Base-by-base conservation (phyloP, 1,139 yeast species). In the Suhomyces guaymorum region DNA sequence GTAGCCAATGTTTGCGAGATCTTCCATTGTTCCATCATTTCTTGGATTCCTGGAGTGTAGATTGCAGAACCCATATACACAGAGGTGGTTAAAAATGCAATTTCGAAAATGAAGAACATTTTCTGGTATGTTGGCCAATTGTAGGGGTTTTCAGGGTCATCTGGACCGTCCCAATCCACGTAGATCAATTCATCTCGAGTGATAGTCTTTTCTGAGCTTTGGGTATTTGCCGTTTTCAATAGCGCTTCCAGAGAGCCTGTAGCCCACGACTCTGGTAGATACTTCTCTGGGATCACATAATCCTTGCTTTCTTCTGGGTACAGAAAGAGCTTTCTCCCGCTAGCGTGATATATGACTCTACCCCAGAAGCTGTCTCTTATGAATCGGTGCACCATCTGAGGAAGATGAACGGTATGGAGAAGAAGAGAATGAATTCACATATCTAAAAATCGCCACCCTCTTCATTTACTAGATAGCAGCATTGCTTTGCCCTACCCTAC, bases 21-120 rank as follows among this genome's bases (percentile, higher is more conserved):
- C 5, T 59, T 37, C 25, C 52, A 68, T 47, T 57, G 50, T 15
- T 35, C 52, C 54, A 47, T 54, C 17, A 66, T 50, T 22, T 58
- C 47, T 7, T 52, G 52, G 14, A 61, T 39, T n/a, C 81, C 82
- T 0, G 86, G 83, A 0, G 83, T 71, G 46, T 73, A 78, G 17
- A 78, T 72, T 1, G 84, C 78, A 1, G 83, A 68, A 4, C 78
- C 82, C 70, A 78, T 73, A 48, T 80, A 80, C 3, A 77, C 78
- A 3, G 73, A 61, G 4, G 66, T 55, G 1, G 84, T 75, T 35
- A 79, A 59, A 22, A 74, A 35, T 32, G 69, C 63, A 22, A 75
- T 60, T 37, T 68, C 58, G 6, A 66, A 10, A 1, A 68, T 54
- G 24, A 75, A 61, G 11, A 71, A 32, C 0, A 57, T 30, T 47